These are phyloP conservation scores for Silene coronaria DNA, from an alignment of 179 eudicot species.

Conservation along the genomic window DNA sequence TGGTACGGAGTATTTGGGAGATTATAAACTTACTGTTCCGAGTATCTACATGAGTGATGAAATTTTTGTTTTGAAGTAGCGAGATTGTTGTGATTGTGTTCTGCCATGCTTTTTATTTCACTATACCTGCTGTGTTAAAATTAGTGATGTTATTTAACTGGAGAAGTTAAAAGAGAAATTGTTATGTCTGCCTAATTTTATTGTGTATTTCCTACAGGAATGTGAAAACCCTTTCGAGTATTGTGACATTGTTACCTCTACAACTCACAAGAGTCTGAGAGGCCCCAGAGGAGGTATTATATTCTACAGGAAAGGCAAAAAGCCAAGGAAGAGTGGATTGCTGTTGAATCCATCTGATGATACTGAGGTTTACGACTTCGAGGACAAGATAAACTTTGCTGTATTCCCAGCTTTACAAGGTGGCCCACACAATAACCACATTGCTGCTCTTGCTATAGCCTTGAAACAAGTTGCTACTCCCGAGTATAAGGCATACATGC, in stretches of 20 bases:
- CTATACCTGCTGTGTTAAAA: not conserved
- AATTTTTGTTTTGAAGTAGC: not conserved
- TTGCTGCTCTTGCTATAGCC: constrained; percentile 85
- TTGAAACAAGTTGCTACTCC: constrained; percentile 73
- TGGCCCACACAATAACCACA: constrained; percentile 89
- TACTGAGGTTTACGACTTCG: constrained; percentile 59
- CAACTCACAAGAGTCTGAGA: constrained; percentile 82
- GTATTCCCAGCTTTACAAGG: constrained; percentile 85
- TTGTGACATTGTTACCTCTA: constrained; percentile 80
- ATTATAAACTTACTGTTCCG: too few relatives aligned
- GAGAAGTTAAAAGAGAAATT: not conserved
- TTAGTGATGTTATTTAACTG: not conserved
- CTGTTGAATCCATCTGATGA: constrained; percentile 57
- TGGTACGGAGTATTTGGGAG: too few relatives aligned
- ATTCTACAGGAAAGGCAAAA: constrained; percentile 66
- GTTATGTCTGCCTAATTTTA: not conserved
- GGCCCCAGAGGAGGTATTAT: constrained; percentile 88
- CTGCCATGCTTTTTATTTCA: not conserved
- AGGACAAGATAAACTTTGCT: constrained; percentile 76
- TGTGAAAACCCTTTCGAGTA: constrained; percentile 70
- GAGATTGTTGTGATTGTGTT: not conserved
- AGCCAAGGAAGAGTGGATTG: constrained; percentile 55
- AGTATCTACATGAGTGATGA: not conserved
- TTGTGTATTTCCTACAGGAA: constrained; percentile 41
- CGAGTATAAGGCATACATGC: constrained; percentile 72